These are phyloP conservation scores for Aspergillus nidulans DNA, from an alignment of 495 filamentous ascomycete genomes.

Conservation along the genomic window DNA sequence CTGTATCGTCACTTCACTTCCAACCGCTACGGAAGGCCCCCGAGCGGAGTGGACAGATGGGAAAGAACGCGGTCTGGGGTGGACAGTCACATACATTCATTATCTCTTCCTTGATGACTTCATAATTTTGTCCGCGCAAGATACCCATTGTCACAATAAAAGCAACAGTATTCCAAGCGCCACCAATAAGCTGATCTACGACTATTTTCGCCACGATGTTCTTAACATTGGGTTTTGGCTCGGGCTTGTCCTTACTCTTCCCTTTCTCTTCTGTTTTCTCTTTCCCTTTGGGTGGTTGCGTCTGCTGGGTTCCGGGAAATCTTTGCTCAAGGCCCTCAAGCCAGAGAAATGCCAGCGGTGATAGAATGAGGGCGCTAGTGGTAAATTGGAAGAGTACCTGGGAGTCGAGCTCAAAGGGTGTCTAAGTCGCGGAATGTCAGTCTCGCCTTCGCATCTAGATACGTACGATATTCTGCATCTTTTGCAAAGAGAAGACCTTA, in stretches of 20 bases:
- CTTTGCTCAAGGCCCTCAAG: constrained; percentile 49
- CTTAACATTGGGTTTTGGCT: constrained; percentile 48
- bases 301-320: constrained; percentile 40
- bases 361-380: constrained; percentile 62
- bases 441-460: neutral
- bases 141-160: constrained; percentile 56
- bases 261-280: constrained; percentile 10
- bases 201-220: constrained; percentile 73
- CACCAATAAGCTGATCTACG: constrained; percentile 76
- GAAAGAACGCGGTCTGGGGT: neutral
- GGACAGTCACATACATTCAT: constrained; percentile 20
- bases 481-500: too few relatives aligned
- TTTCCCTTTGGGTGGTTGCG: neutral
- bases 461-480: too few relatives aligned
- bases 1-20: neutral
- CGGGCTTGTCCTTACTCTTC: neutral
- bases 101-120: constrained; percentile 26
- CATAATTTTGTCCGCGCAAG: constrained; percentile 34
- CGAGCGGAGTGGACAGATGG: neutral
- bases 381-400: constrained; percentile 67
- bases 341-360: constrained; percentile 80
- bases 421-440: constrained; percentile 3
- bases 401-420: constrained; percentile 46
- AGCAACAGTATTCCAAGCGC: constrained; percentile 63
- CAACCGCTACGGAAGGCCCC: neutral